A percentile compares a stretch with the other conserved stretches of the same genome.
Conservation (phyloP, 139 green algal species). For the Tetradesmus obliquus region DNA sequence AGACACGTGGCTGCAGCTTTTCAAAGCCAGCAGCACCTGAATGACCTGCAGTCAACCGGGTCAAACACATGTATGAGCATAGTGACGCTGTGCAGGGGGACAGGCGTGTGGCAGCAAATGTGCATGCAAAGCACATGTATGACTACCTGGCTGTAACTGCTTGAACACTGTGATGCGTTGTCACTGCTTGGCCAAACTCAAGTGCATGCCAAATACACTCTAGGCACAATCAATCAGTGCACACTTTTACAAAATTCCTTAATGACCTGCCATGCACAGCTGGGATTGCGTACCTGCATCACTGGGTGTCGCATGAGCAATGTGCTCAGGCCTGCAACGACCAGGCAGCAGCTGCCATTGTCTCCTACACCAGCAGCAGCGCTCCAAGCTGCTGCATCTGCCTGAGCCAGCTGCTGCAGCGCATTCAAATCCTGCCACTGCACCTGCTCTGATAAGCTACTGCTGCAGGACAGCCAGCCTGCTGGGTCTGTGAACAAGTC, state of each 20-base stretch:
- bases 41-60: constrained; percentile 19
- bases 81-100: too few relatives aligned
- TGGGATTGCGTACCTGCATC: background rate
- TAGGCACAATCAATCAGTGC: too few relatives aligned
- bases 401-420: constrained; percentile 25
- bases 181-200: too few relatives aligned
- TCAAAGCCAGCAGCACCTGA: background rate
- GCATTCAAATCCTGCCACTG: constrained; percentile 12
- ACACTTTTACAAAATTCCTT: background rate
- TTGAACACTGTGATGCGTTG: too few relatives aligned
- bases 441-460: background rate
- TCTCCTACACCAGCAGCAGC: background rate
- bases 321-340: constrained; percentile 25
- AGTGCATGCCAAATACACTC: too few relatives aligned
- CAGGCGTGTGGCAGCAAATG: too few relatives aligned
- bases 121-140: too few relatives aligned
- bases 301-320: constrained; percentile 25
- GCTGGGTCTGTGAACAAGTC: constrained; percentile 44
- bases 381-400: background rate
- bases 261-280: background rate
- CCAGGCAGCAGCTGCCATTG: constrained; percentile 25
- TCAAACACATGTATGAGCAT: background rate
- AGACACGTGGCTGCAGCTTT: background rate
- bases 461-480: constrained; percentile 19
- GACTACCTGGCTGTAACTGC: too few relatives aligned